phyloP scores from a whole-genome alignment of 169 alveolate genomes.

The Plasmodium vivax region DNA sequence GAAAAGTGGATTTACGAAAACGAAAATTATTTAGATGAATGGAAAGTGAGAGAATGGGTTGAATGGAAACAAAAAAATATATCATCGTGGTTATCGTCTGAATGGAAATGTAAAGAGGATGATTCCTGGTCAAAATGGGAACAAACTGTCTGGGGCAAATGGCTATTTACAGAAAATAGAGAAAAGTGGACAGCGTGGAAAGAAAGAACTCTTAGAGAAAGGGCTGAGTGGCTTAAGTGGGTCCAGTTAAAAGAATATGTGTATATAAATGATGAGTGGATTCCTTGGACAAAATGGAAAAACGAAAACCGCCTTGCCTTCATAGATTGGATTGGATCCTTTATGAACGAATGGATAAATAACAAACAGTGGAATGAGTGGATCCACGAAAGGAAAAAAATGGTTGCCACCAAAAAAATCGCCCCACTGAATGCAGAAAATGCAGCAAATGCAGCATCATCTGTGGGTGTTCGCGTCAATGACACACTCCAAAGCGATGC shows the following conservation, averaged over 20 bases:
- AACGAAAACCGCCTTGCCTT: neutral
- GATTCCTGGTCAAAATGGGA: slow-evolving; percentile 4
- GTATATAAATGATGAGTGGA: slow-evolving; percentile 10
- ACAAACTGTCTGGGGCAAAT: neutral
- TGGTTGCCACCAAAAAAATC: neutral
- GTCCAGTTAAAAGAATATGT: neutral
- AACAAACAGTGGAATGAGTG: too few species aligned
- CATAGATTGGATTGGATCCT: neutral
- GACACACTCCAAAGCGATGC: neutral
- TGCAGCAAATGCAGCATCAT: neutral
- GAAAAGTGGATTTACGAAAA: slow-evolving; percentile 3
- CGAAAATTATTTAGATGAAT: neutral
- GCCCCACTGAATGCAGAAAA: too few species aligned
- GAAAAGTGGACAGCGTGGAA: neutral
- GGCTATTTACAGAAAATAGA: neutral
- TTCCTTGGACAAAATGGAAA: slow-evolving; percentile 5
- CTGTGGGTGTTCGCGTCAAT: neutral
- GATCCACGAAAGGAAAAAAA: too few species aligned
- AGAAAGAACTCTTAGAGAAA: neutral
- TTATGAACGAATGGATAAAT: too few species aligned
- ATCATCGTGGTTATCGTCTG: neutral
- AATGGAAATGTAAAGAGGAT: slow-evolving; percentile 12
- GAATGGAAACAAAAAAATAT: slow-evolving; percentile 4
- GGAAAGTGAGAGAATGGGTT: neutral
- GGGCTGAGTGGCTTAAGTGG: neutral